A percentile compares a stretch with the other conserved stretches of the same genome.
phyloP scores from a whole-genome alignment of 192 early-diverging fungal species.

The Podila epicladia region DNA sequence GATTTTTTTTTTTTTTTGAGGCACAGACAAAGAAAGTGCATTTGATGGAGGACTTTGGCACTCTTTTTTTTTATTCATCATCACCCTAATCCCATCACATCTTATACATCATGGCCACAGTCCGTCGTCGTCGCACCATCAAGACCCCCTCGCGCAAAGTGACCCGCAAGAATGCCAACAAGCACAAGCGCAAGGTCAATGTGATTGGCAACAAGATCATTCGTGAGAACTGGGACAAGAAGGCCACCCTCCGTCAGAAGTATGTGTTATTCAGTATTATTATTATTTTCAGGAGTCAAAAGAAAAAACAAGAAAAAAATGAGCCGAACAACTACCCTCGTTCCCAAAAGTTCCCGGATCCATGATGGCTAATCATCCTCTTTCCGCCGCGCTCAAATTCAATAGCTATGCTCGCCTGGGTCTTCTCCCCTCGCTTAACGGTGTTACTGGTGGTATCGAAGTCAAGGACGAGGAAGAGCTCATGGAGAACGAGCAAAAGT shows the following conservation, averaged over 20 bases:
- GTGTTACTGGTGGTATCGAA: constrained; percentile 66
- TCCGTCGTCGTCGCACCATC: constrained; percentile 71
- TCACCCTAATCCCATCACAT: neutral
- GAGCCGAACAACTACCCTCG: neutral
- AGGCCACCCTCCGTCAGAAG: constrained; percentile 75
- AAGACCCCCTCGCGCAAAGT: constrained; percentile 69
- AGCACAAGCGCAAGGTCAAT: constrained; percentile 66
- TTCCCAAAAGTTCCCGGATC: neutral
- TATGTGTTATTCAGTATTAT: constrained; percentile 18
- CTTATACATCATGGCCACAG: constrained; percentile 63
- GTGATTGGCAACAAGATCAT: constrained; percentile 64
- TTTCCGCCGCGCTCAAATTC: neutral
- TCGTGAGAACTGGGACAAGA: constrained; percentile 75
- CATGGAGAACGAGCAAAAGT: constrained; percentile 58
- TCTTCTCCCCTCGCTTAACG: constrained; percentile 73
- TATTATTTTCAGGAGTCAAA: neutral
- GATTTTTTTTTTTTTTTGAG: neutral
- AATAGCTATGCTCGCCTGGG: constrained; percentile 75
- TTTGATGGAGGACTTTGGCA: neutral
- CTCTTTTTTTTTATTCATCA: neutral
- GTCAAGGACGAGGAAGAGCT: constrained; percentile 56
- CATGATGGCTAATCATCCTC: neutral
- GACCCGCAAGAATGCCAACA: constrained; percentile 71
- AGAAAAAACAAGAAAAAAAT: neutral
- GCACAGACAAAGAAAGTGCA: neutral